These are phyloP conservation scores for Citrus sp. DNA, from an alignment of 345 rosid genomes.

Conservation along the genomic window DNA sequence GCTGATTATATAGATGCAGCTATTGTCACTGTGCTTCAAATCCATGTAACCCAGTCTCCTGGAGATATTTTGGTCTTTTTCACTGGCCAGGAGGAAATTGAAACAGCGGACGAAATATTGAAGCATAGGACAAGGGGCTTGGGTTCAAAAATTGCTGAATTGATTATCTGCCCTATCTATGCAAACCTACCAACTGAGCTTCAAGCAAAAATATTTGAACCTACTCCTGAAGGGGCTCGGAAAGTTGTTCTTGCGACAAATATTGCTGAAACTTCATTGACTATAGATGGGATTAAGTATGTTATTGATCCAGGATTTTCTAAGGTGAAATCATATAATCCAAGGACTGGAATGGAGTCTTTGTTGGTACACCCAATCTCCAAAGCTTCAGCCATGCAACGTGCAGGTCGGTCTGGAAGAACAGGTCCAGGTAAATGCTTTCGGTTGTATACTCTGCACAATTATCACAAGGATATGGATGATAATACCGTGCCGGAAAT, in stretches of 20 bases:
- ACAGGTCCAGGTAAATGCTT: slow-evolving; percentile 95
- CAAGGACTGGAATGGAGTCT: slow-evolving; percentile 98
- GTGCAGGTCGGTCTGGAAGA: slow-evolving; percentile 96
- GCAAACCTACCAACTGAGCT: slow-evolving; percentile 97
- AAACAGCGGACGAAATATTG: slow-evolving; percentile 87
- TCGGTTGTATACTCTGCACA: slow-evolving; percentile 80
- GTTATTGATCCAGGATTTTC: slow-evolving; percentile 96
- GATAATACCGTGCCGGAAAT: slow-evolving; percentile 93
- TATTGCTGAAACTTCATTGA: slow-evolving; percentile 95
- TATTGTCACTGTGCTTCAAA: slow-evolving; percentile 80
- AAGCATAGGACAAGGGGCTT: slow-evolving; percentile 85
- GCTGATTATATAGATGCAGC: slow-evolving; percentile 98
- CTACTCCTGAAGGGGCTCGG: slow-evolving; percentile 96
- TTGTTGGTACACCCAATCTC: slow-evolving; percentile 87
- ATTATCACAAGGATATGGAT: slow-evolving; percentile 80
- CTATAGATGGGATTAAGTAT: slow-evolving; percentile 89
- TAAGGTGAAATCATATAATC: slow-evolving; percentile 95
- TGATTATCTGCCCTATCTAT: slow-evolving; percentile 93
- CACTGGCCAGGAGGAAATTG: slow-evolving; percentile 98
- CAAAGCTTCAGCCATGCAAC: slow-evolving; percentile 93
- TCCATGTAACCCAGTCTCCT: slow-evolving; percentile 73
- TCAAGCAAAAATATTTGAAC: slow-evolving; percentile 94
- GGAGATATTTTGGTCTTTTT: slow-evolving; percentile 92
- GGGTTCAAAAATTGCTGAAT: slow-evolving; percentile 91
- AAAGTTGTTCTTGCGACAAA: slow-evolving; percentile 96